Percentiles rank a stretch among this genome's conserved stretches.
Conservation (phyloP, 2,329 filamentous ascomycete species). For the Drechslerella coelobrocha region DNA sequence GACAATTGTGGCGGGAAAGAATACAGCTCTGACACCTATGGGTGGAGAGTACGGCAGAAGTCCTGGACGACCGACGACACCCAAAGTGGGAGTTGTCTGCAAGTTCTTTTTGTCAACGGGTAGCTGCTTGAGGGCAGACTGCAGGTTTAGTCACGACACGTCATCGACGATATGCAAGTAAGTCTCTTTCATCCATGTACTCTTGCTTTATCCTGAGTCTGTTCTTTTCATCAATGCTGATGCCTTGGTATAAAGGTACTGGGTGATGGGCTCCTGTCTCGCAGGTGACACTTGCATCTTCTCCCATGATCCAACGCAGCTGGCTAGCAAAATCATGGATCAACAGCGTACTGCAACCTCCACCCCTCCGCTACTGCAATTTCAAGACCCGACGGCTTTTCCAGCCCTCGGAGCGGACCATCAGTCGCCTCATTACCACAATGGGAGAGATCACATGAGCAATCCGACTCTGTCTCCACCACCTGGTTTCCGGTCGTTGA, state of each 20-base stretch:
- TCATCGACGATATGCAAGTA: slow-evolving; percentile 95
- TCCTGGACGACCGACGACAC: slow-evolving; percentile 73
- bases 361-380: slow-evolving; percentile 73
- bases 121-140: slow-evolving; percentile 94
- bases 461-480: slow-evolving; percentile 62
- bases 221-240: slow-evolving; percentile 47
- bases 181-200: slow-evolving; percentile 60
- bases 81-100: slow-evolving; percentile 89
- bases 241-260: slow-evolving; percentile 70
- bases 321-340: slow-evolving; percentile 82
- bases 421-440: slow-evolving; percentile 56
- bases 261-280: slow-evolving; percentile 93
- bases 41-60: slow-evolving; percentile 60
- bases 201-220: slow-evolving; percentile 56
- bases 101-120: slow-evolving; percentile 96
- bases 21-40: slow-evolving; percentile 62
- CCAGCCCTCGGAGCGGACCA: slow-evolving; percentile 74
- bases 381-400: slow-evolving; percentile 85
- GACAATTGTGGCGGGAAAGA: slow-evolving; percentile 46
- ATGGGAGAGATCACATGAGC: slow-evolving; percentile 51
- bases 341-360: slow-evolving; percentile 71
- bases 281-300: slow-evolving; percentile 95
- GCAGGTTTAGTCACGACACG: slow-evolving; percentile 94
- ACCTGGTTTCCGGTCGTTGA: slow-evolving; percentile 72
- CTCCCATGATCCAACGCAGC: slow-evolving; percentile 88